A percentile compares a stretch with the other conserved stretches of the same genome.
These are phyloP conservation scores for Cyclostephanos tholiformis DNA, from an alignment of 108 stramenopile species.

Conservation along the genomic window DNA sequence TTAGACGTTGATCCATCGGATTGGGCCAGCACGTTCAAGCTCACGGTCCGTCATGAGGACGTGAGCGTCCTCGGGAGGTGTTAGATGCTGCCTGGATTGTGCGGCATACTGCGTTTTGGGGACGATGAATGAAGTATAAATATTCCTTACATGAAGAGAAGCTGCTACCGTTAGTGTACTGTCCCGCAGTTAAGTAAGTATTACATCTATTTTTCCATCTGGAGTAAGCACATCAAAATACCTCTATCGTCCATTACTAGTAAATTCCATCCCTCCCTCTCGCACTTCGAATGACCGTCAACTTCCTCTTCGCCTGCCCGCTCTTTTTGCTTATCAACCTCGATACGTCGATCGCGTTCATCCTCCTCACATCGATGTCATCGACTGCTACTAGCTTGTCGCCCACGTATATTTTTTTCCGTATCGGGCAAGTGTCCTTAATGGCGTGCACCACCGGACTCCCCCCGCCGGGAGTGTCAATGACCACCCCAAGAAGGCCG, in stretches of 20 bases:
- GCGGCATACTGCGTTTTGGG: too few relatives aligned
- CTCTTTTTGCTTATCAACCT: constrained; percentile 40
- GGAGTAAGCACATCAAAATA: too few relatives aligned
- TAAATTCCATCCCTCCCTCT: constrained; percentile 16
- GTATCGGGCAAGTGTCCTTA: constrained; percentile 50
- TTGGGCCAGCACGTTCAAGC: constrained; percentile 23
- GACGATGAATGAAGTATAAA: too few relatives aligned
- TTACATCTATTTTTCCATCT: too few relatives aligned
- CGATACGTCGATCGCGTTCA: constrained; percentile 48
- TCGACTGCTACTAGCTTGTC: constrained; percentile 53
- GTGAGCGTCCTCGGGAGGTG: neutral
- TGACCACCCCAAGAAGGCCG: constrained; percentile 51
- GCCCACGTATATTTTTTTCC: constrained; percentile 37
- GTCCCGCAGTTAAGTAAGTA: too few relatives aligned
- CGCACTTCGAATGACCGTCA: constrained; percentile 33
- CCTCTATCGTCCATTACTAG: neutral
- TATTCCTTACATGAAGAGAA: too few relatives aligned
- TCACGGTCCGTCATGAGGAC: constrained; percentile 37
- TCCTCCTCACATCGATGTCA: constrained; percentile 43
- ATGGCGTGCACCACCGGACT: constrained; percentile 48
- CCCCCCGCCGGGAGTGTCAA: constrained; percentile 35
- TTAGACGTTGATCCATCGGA: constrained; percentile 36
- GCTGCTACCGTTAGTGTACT: too few relatives aligned
- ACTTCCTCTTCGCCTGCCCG: constrained; percentile 35
- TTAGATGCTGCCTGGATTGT: too few relatives aligned